Conservation (phyloP, 768 basidiomycete genomes). For the Strobilomyces dryophilus region DNA sequence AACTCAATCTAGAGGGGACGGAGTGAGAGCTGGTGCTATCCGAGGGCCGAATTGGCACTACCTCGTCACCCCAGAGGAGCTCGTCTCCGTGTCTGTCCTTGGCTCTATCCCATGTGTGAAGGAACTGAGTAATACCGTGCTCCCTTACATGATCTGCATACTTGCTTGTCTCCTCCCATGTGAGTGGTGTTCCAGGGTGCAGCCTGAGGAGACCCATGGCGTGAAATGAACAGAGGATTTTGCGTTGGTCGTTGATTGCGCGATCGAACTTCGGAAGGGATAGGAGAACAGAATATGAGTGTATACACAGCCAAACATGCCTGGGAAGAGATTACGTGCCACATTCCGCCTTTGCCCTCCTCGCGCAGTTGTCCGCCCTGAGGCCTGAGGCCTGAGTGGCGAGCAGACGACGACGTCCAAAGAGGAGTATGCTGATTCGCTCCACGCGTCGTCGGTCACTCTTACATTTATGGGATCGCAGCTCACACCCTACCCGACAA, state of each 20-base stretch:
- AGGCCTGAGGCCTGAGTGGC: no score
- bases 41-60: conserved; percentile 31
- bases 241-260: conserved; percentile 6
- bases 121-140: conserved; percentile 94
- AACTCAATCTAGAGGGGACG: conserved; percentile 74
- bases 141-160: conserved; percentile 84
- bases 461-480: no score
- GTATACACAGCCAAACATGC: no score
- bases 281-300: no score
- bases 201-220: conserved; percentile 92
- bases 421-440: no score
- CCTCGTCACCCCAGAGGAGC: conserved; percentile 98
- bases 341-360: no score
- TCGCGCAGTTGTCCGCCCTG: no score
- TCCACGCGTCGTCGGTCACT: no score
- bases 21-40: conserved; percentile 9
- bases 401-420: no score
- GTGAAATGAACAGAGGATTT: conserved; percentile 7
- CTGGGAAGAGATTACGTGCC: no score
- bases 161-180: conserved; percentile 86
- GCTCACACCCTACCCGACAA: no score
- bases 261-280: no score
- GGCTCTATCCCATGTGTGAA: conserved; percentile 88
- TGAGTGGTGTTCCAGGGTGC: conserved; percentile 86
- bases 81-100: conserved; percentile 91